phyloP scores from a whole-genome alignment of 495 filamentous ascomycete species.

The Penicillium subrubescens region DNA sequence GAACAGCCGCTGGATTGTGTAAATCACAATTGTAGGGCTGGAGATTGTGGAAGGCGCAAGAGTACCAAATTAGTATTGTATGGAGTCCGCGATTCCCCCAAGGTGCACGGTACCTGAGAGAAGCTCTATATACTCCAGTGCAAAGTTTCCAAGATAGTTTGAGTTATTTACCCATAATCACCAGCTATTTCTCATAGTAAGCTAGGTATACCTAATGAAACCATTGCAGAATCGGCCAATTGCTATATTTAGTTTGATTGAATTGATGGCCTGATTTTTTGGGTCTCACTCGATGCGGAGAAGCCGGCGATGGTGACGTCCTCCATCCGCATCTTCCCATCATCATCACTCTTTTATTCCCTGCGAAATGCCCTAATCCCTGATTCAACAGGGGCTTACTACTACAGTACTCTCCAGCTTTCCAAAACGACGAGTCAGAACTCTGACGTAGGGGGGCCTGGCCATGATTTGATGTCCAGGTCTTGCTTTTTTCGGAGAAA shows the following conservation, averaged over 20 bases:
- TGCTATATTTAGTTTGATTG: not conserved
- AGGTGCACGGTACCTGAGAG: constrained; percentile 7
- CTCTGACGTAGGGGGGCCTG: constrained; percentile 1
- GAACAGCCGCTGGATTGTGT: too few species aligned
- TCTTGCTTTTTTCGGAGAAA: not conserved
- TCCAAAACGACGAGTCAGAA: not conserved
- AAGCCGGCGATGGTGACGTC: constrained; percentile 21
- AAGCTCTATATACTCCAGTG: not conserved
- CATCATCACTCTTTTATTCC: not conserved
- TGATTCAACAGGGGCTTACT: not conserved
- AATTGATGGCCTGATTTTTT: not conserved
- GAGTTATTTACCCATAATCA: too few species aligned
- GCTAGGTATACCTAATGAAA: too few species aligned
- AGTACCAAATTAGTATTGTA: not conserved
- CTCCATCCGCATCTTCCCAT: constrained; percentile 14
- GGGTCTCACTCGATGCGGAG: not conserved
- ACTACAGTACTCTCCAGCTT: not conserved
- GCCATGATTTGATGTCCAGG: not conserved
- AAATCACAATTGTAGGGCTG: not conserved
- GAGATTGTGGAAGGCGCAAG: not conserved
- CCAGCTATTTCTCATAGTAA: too few species aligned
- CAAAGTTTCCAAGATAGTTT: not conserved
- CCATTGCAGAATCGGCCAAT: not conserved
- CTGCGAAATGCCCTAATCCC: not conserved
- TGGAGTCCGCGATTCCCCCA: constrained; percentile 14